phyloP scores from a whole-genome alignment of 768 basidiomycete genomes.

The Coprinopsis marcescibilis region DNA sequence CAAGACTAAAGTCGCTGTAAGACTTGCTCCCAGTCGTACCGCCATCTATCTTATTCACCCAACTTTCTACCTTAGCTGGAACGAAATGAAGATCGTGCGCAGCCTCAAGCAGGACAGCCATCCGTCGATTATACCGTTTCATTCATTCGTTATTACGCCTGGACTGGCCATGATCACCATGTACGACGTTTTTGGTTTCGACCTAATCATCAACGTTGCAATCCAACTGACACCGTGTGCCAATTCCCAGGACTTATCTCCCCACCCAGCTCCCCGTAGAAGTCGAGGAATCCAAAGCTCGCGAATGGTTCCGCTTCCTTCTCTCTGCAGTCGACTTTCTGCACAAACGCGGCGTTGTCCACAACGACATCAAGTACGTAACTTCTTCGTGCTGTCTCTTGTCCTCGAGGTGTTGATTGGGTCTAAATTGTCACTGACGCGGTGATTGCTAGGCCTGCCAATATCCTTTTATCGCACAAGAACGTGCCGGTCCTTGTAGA shows the following conservation, averaged over 20 bases:
- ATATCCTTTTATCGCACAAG: slow-evolving; percentile 77
- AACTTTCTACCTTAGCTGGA: too few species aligned
- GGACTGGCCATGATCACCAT: slow-evolving; percentile 90
- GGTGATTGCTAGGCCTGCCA: slow-evolving; percentile 64
- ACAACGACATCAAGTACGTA: slow-evolving; percentile 92
- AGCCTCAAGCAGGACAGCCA: slow-evolving; percentile 80
- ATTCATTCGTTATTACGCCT: slow-evolving; percentile 90
- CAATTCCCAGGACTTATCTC: slow-evolving; percentile 66
- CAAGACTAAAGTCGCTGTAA: slow-evolving; percentile 83
- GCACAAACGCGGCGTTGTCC: slow-evolving; percentile 77
- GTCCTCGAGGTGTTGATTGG: not conserved
- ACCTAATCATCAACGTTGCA: too few species aligned
- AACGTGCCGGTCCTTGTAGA: slow-evolving; percentile 88
- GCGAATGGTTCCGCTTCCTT: slow-evolving; percentile 76
- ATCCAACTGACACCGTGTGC: too few species aligned
- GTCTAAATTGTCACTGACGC: not conserved
- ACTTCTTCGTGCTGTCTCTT: not conserved
- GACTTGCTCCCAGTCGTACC: slow-evolving; percentile 17
- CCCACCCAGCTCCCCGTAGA: slow-evolving; percentile 86
- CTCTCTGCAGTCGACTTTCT: slow-evolving; percentile 81
- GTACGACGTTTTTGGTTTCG: slow-evolving; percentile 57
- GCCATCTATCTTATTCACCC: slow-evolving; percentile 1
- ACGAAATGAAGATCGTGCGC: slow-evolving; percentile 95
- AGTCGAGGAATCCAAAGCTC: slow-evolving; percentile 73
- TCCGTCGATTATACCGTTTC: slow-evolving; percentile 88